Evolutionary conservation across 129 eudicot genomes (phyloP).

Genomic region (Lactuca sativa): DNA sequence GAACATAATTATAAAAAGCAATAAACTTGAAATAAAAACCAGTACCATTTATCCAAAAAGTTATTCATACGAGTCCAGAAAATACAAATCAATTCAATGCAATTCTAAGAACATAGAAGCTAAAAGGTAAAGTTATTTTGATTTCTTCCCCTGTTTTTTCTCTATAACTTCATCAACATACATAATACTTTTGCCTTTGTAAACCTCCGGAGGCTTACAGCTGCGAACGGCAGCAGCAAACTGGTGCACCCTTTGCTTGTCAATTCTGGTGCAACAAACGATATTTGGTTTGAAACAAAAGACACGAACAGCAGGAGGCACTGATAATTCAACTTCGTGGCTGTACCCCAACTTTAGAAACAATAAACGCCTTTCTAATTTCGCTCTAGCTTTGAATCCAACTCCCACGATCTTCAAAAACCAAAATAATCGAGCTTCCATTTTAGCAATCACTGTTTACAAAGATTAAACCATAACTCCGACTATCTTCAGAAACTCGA

Average conservation of each 20-base stretch:
- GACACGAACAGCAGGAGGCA: constrained; percentile 44
- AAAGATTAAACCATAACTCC: too few relatives aligned
- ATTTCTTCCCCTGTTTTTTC: constrained; percentile 45
- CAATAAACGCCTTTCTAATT: constrained; percentile 45
- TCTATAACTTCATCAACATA: constrained; percentile 43
- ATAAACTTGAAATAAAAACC: too few relatives aligned
- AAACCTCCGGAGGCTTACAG: constrained; percentile 45
- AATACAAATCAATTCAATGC: constrained; percentile 1
- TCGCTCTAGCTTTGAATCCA: constrained; percentile 49
- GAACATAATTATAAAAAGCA: too few relatives aligned
- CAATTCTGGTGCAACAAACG: constrained; percentile 44
- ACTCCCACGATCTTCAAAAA: constrained; percentile 49
- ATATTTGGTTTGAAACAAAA: constrained; percentile 45
- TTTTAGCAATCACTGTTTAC: not conserved
- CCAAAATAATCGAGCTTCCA: constrained; percentile 50
- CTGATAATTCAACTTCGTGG: constrained; percentile 42
- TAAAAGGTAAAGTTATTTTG: constrained; percentile 22
- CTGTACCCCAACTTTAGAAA: constrained; percentile 43
- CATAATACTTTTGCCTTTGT: constrained; percentile 53
- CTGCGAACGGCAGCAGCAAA: constrained; percentile 46
- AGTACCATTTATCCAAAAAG: too few relatives aligned
- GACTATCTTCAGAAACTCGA: too few relatives aligned
- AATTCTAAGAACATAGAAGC: not conserved
- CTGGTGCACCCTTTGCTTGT: constrained; percentile 47
- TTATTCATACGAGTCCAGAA: not conserved